These are phyloP conservation scores for Entomortierella lignicola DNA, from an alignment of 192 early-diverging fungal genomes.

Conservation along the genomic window DNA sequence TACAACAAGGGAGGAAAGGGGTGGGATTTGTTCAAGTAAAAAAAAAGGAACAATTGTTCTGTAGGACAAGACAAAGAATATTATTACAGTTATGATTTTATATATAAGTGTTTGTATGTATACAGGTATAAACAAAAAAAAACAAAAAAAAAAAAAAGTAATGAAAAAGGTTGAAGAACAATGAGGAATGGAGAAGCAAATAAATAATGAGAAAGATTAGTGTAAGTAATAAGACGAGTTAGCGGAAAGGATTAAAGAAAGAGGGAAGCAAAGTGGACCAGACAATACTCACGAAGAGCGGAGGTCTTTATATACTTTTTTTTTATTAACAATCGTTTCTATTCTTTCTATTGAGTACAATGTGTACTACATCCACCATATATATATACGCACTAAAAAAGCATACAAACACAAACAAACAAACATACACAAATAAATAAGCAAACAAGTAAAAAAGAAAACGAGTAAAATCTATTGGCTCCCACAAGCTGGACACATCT, in stretches of 20 bases:
- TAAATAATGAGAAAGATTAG: no score
- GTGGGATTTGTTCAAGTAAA: background rate
- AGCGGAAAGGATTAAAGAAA: background rate
- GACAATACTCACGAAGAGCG: background rate
- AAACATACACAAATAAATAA: no score
- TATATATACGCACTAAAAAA: no score
- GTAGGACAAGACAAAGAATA: background rate
- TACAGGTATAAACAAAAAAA: background rate
- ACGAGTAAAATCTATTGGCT: no score
- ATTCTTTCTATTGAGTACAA: no score
- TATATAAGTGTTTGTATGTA: background rate
- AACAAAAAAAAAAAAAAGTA: background rate
- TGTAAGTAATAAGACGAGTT: background rate
- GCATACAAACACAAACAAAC: no score
- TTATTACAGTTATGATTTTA: background rate
- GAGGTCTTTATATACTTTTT: constrained; percentile 13
- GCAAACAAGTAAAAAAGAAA: no score
- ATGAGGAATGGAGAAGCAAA: background rate
- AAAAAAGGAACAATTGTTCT: background rate
- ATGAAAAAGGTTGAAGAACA: background rate
- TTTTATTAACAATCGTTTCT: background rate
- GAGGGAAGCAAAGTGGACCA: constrained; percentile 10
- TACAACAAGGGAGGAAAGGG: constrained; percentile 1
- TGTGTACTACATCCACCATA: no score
- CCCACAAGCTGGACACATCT: no score